Evolutionary conservation across 257 asterid genomes (phyloP).

Genomic region (Hygrophila difformis): DNA sequence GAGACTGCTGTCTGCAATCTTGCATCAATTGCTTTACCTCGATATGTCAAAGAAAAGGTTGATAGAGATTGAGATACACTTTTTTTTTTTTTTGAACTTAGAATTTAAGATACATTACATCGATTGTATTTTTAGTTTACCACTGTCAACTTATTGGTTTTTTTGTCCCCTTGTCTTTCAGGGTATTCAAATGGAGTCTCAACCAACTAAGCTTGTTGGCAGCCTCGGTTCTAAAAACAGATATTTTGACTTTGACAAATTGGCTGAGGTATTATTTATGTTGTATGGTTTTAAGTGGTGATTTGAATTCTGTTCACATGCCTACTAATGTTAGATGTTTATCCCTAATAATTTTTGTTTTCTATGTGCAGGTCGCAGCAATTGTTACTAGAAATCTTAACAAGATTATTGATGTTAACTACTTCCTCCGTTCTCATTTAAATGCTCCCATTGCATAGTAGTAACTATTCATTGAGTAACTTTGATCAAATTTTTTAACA

Average conservation of each 20-base stretch:
- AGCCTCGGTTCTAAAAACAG: conserved; percentile 74
- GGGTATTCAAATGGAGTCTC: conserved; percentile 80
- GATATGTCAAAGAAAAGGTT: conserved; percentile 93
- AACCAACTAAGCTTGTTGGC: conserved; percentile 88
- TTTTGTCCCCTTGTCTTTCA: conserved; percentile 14
- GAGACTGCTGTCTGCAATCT: conserved; percentile 97
- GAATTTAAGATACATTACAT: no score
- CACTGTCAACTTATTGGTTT: no score
- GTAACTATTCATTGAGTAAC: no score
- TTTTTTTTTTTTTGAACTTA: background rate
- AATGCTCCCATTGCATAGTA: no score
- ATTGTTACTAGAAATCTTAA: conserved; percentile 71
- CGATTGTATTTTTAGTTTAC: no score
- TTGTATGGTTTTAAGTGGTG: background rate
- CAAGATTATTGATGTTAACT: conserved; percentile 83
- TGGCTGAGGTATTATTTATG: conserved; percentile 67
- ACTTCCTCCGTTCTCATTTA: no score
- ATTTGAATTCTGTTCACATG: background rate
- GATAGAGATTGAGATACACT: no score
- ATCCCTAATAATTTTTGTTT: background rate
- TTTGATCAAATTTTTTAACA: no score
- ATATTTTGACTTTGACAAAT: conserved; percentile 81
- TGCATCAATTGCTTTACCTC: conserved; percentile 91
- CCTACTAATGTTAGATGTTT: background rate
- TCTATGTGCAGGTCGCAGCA: conserved; percentile 53